Percentiles rank a stretch among this genome's conserved stretches.
phyloP scores from a whole-genome alignment of 495 filamentous ascomycete genomes.

The Aspergillus coremiiformis region DNA sequence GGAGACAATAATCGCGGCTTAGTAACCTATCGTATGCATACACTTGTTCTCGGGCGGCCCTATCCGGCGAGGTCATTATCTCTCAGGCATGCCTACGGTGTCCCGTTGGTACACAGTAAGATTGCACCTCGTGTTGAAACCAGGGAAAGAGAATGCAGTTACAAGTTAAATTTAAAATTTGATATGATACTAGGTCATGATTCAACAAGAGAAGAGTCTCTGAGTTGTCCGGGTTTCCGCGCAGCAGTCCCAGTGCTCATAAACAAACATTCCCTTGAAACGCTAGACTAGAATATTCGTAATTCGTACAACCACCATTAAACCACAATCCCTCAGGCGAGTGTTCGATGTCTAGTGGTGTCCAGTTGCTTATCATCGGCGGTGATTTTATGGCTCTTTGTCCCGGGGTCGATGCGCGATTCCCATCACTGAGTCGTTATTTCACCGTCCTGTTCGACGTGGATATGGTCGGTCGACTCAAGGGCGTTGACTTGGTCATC shows the following conservation, averaged over 20 bases:
- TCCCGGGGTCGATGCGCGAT: background rate
- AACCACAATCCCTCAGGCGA: background rate
- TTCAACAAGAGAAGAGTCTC: background rate
- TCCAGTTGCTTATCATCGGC: background rate
- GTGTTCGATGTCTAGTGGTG: background rate
- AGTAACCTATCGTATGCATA: background rate
- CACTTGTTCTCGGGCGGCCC: background rate
- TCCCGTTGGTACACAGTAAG: background rate
- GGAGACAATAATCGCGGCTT: slow-evolving; percentile 1
- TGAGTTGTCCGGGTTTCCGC: background rate
- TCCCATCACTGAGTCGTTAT: slow-evolving; percentile 61
- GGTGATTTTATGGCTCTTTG: background rate
- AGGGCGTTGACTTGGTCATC: slow-evolving; percentile 56
- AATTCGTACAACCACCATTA: background rate
- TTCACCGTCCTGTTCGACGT: slow-evolving; percentile 67
- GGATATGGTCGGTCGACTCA: slow-evolving; percentile 57
- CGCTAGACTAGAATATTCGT: background rate
- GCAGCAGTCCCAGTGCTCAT: slow-evolving; percentile 1
- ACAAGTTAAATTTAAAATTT: background rate
- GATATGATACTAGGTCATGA: background rate
- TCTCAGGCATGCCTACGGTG: background rate
- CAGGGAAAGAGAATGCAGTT: background rate
- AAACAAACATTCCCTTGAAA: background rate
- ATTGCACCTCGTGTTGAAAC: background rate
- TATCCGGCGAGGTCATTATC: background rate